Percentiles rank a stretch among this genome's conserved stretches.
Evolutionary conservation across 257 asterid species (phyloP).

Genomic region (Solanum acaule): DNA sequence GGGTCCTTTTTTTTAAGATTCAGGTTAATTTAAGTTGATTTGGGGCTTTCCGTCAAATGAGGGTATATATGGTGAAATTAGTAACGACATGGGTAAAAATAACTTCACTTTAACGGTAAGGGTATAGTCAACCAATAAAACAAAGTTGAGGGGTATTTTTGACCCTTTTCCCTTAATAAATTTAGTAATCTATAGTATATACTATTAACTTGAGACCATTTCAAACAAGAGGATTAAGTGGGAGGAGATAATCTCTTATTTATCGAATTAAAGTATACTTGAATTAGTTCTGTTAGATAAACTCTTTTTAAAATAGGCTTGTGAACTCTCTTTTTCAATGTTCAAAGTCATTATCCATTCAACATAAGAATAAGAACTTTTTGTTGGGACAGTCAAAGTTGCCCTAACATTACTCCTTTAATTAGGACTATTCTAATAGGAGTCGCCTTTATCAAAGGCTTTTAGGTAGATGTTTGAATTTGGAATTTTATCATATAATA

Average conservation of each 20-base stretch:
- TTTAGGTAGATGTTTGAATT: not conserved
- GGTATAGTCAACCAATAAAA: too few species aligned
- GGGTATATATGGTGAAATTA: too few species aligned
- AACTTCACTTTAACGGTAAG: too few species aligned
- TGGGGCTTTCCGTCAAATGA: too few species aligned
- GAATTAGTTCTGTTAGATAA: not conserved
- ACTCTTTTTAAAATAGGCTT: not conserved
- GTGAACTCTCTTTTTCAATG: not conserved
- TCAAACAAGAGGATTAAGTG: not conserved
- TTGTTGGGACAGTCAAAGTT: not conserved
- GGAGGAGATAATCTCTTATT: not conserved
- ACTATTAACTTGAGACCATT: not conserved
- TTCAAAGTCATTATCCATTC: not conserved
- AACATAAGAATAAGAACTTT: not conserved
- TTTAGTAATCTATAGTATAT: not conserved
- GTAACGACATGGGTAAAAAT: too few species aligned
- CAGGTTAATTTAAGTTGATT: too few species aligned
- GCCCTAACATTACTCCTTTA: not conserved
- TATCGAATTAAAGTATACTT: too few species aligned
- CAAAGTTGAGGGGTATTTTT: too few species aligned
- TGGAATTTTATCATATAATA: not conserved
- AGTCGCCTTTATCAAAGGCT: not conserved
- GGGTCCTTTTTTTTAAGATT: too few species aligned
- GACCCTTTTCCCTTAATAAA: too few species aligned
- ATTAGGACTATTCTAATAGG: not conserved